Conservation (phyloP, 148 eudicot genomes). For the Pouteria glomerata region DNA sequence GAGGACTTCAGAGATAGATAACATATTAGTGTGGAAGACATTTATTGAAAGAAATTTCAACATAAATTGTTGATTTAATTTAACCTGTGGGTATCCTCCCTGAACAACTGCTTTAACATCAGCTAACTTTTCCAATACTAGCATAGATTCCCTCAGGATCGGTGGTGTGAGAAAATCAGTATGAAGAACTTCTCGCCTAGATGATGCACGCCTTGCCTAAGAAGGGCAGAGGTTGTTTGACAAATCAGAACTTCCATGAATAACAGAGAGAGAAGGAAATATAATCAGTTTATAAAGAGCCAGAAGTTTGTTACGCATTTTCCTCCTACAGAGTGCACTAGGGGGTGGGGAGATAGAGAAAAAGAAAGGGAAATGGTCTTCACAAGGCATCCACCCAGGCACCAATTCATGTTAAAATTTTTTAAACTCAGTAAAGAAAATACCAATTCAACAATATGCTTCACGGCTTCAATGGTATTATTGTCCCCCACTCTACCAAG, state of each 20-base stretch:
- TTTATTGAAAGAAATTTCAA: background rate
- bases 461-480: constrained; percentile 56
- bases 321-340: background rate
- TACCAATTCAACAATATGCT: constrained; percentile 83
- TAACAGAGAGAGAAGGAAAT: background rate
- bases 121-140: constrained; percentile 52
- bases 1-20: constrained; percentile 7
- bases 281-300: background rate
- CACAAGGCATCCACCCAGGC: background rate
- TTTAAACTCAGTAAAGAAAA: constrained; percentile 6
- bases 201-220: constrained; percentile 70
- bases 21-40: background rate
- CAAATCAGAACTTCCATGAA: background rate
- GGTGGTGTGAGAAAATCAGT: constrained; percentile 92
- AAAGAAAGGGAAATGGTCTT: background rate
- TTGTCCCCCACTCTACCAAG: constrained; percentile 46
- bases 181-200: constrained; percentile 71
- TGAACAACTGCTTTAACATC: constrained; percentile 58
- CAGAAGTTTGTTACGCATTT: background rate
- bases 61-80: background rate
- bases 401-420: too few species aligned
- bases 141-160: constrained; percentile 57
- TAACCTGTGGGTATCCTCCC: constrained; percentile 92
- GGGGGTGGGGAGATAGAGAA: background rate
- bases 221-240: background rate